Percentiles rank a stretch among this genome's conserved stretches.
These are phyloP conservation scores for Rhodomyrtus tomentosa DNA, from an alignment of 345 rosid genomes.

Conservation along the genomic window DNA sequence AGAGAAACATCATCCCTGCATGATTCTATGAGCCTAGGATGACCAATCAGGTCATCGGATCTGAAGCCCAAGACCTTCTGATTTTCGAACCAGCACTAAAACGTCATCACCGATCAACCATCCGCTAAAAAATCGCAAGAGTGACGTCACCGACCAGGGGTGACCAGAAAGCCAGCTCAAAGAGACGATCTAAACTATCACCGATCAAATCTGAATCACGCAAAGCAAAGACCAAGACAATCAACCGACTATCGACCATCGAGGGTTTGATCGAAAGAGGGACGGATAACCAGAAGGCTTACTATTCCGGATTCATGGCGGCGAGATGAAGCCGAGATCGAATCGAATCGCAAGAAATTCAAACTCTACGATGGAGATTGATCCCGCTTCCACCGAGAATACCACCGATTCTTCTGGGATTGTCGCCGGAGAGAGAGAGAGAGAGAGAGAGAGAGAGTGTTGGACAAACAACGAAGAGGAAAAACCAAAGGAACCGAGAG, in stretches of 20 bases:
- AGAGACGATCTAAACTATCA: not conserved
- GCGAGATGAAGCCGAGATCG: conserved; percentile 1
- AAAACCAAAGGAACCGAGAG: not conserved
- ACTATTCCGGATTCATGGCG: conserved; percentile 96
- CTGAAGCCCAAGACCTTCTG: not conserved
- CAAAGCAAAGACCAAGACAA: not conserved
- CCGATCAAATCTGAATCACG: not conserved
- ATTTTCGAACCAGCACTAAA: not conserved
- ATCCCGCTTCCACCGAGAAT: conserved; percentile 5
- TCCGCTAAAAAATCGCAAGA: not conserved
- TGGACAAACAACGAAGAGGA: not conserved
- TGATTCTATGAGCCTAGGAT: not conserved
- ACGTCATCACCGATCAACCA: not conserved
- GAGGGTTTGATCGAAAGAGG: not conserved
- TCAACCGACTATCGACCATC: conserved; percentile 14
- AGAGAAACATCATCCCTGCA: not conserved
- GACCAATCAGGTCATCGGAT: conserved; percentile 6
- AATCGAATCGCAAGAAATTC: conserved; percentile 4
- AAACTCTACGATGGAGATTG: not conserved
- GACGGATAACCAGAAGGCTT: conserved; percentile 7
- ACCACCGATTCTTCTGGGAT: conserved; percentile 1
- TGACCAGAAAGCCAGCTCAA: not conserved
- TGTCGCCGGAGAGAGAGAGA: conserved; percentile 19
- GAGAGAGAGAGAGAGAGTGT: conserved; percentile 1
- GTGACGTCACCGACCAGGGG: not conserved